Evolutionary conservation across 2,329 filamentous ascomycete species (phyloP), one percentile per base, ranked within the genome.

Genomic region (Aschersonia sp.): DNA sequence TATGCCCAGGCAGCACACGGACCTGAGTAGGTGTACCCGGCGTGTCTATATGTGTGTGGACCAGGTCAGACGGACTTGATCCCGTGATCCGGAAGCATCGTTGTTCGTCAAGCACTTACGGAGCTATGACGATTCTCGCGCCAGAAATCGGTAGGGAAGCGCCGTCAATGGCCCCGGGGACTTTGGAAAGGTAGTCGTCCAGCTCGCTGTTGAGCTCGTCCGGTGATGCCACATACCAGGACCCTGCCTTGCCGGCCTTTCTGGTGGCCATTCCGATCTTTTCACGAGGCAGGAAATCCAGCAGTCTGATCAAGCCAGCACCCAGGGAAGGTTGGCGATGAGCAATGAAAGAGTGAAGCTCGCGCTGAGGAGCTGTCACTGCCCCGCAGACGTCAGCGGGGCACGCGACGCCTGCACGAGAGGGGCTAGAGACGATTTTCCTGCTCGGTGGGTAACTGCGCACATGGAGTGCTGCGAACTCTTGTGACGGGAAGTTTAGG

Each of bases 1-100:
- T 97, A 98, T 7, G 92, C 92, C 81, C 87, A 97, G 42, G 89
- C 92, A 42, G 92, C 92, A 55, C 87, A 90, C 40, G 82, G 78
- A 6, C 92, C 92, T 4, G 92, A 98, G 70, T 90, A 97, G 2
- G 78, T 70, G 68, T 95, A 98, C 51, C 92, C 92, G 50, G 92
- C 92, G 64, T 98, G 92, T 51, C 90, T 96, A 55, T 10, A 30
- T 32, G 30, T 10, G 42, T 11, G 6, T 9, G n/a, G 22, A 22
- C 22, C 22, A 22, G 30, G 42, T 43, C 42, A 43, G 42, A 43
- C n/a, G 42, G n/a, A 5, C 22, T 30, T 8, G 30, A 2, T 31
- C 22, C 6, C 42, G 10, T 10, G 3, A 6, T 4, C 6, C 9
- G 14, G 10, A n/a, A 10, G 22, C 30, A 9, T 8, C n/a, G 7